Evolutionary conservation across 139 green algal species (phyloP).

Genomic region (Coelastrella sp.): DNA sequence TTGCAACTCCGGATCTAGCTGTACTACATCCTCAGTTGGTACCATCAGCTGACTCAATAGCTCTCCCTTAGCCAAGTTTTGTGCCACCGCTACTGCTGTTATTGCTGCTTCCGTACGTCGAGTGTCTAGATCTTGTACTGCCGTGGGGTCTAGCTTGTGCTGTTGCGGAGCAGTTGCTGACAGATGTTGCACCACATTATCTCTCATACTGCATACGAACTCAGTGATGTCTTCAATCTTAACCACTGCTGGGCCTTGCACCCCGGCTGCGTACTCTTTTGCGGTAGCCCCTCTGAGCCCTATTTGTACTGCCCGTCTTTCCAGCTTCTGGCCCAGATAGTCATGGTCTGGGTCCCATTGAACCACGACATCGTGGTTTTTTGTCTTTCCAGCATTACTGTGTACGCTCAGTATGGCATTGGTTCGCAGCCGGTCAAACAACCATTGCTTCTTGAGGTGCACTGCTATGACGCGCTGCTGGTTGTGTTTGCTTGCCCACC

Average conservation of each 20-base stretch:
- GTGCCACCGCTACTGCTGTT: no score
- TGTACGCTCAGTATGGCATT: neutral
- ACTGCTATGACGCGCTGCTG: constrained; percentile 25
- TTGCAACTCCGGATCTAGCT: no score
- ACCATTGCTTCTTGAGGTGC: neutral
- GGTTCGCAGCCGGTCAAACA: neutral
- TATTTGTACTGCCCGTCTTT: neutral
- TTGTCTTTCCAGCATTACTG: neutral
- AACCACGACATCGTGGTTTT: constrained; percentile 2
- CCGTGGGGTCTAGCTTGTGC: no score
- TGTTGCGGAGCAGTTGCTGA: no score
- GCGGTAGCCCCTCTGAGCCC: neutral
- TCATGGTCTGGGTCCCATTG: constrained; percentile 24
- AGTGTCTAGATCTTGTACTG: no score
- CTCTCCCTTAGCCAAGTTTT: no score
- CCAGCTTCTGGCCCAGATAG: neutral
- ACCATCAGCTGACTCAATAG: no score
- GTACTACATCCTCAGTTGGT: no score
- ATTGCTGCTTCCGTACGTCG: no score
- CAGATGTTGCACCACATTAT: no score
- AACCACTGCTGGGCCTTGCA: neutral
- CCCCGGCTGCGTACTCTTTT: constrained; percentile 8
- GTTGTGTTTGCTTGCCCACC: constrained; percentile 44
- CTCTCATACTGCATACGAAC: no score
- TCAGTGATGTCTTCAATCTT: constrained; percentile 9